Percentiles rank a stretch among this genome's conserved stretches.
phyloP scores from a whole-genome alignment of 345 rosid species.

The Isatis tinctoria region DNA sequence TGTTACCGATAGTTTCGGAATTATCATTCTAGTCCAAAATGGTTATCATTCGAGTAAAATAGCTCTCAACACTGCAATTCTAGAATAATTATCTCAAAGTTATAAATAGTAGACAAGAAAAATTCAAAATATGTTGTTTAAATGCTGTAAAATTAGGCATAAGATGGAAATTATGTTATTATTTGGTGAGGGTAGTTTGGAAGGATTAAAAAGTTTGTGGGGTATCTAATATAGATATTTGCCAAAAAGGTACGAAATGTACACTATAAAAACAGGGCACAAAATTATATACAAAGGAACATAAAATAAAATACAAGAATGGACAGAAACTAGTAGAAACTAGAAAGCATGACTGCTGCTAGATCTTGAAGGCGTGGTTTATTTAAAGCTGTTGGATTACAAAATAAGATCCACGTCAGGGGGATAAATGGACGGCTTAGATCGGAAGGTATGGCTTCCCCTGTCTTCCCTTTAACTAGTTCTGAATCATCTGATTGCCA shows the following conservation, averaged over 20 bases:
- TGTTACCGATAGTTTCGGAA: background rate
- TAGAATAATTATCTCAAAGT: background rate
- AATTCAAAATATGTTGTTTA: background rate
- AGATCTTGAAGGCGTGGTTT: conserved; percentile 7
- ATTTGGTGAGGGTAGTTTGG: background rate
- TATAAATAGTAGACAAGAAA: background rate
- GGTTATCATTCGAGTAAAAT: background rate
- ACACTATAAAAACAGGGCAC: background rate
- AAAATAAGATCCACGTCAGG: background rate
- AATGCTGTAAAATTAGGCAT: background rate
- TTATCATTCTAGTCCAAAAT: background rate
- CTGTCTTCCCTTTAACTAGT: background rate
- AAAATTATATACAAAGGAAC: background rate
- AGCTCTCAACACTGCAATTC: background rate
- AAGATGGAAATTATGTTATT: background rate
- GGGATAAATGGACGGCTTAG: conserved; percentile 9
- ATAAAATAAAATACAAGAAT: background rate
- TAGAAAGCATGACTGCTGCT: conserved; percentile 14
- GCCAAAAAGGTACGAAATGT: background rate
- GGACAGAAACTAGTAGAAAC: conserved; percentile 7
- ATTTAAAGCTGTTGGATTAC: conserved; percentile 1
- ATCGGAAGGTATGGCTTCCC: conserved; percentile 18
- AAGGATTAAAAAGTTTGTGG: no score
- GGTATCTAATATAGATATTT: background rate
- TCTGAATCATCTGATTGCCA: background rate